Conservation (phyloP, 176 grass and related monocot species). For the Cymbopogon citratus region DNA sequence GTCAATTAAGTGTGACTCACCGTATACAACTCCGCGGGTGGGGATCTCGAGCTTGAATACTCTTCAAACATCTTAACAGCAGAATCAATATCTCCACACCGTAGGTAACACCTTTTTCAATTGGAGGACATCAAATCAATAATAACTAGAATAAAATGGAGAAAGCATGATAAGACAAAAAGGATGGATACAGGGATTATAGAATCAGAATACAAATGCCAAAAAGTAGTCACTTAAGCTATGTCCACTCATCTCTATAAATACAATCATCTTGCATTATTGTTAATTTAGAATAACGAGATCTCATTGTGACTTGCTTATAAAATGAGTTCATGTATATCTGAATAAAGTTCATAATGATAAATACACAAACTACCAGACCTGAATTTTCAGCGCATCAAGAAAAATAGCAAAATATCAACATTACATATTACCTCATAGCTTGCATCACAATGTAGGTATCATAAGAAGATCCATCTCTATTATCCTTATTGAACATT, state of each 20-base stretch:
- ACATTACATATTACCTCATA: constrained; percentile 52
- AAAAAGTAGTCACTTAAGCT: constrained; percentile 11
- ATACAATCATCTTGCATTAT: background rate
- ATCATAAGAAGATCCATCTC: constrained; percentile 71
- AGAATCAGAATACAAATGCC: background rate
- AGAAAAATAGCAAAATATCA: background rate
- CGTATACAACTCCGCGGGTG: constrained; percentile 63
- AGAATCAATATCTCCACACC: constrained; percentile 84
- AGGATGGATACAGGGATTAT: background rate
- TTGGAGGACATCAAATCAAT: constrained; percentile 24
- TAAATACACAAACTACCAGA: constrained; percentile 13
- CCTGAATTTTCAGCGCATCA: constrained; percentile 15
- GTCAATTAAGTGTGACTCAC: constrained; percentile 49
- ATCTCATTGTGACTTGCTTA: background rate
- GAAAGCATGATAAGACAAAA: constrained; percentile 7
- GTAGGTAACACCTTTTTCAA: constrained; percentile 75
- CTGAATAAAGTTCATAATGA: background rate
- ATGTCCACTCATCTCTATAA: constrained; percentile 4
- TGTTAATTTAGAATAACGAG: background rate
- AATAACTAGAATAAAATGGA: constrained; percentile 29
- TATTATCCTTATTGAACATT: constrained; percentile 63
- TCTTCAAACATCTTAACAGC: constrained; percentile 97
- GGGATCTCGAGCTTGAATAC: constrained; percentile 52
- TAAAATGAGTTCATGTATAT: background rate
- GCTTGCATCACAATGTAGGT: constrained; percentile 75